Conservation (phyloP, 805 yeast genomes). For the Candida ovalis region DNA sequence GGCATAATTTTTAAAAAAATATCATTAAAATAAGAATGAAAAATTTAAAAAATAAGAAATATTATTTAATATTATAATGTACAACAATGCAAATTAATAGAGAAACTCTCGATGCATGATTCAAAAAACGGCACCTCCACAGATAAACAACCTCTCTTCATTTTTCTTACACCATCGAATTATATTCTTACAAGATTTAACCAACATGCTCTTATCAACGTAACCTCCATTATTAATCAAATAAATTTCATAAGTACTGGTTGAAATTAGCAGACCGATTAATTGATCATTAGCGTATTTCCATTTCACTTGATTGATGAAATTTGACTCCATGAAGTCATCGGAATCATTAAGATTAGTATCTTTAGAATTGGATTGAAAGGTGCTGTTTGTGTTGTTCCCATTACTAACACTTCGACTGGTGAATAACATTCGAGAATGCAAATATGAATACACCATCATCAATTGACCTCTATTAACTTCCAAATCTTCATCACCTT, state of each 20-base stretch:
- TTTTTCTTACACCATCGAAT: constrained; percentile 74
- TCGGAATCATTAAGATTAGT: no score
- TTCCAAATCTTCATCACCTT: constrained; percentile 15
- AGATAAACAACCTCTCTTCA: constrained; percentile 66
- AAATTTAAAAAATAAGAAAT: no score
- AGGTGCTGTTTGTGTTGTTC: neutral
- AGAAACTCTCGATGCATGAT: neutral
- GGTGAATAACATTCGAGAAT: constrained; percentile 17
- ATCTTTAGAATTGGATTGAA: no score
- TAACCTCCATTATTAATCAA: constrained; percentile 53
- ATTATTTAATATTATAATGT: no score
- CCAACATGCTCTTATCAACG: constrained; percentile 52
- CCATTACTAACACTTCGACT: constrained; percentile 2
- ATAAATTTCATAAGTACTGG: constrained; percentile 54
- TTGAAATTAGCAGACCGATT: constrained; percentile 26
- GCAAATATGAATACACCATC: constrained; percentile 27
- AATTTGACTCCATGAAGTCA: constrained; percentile 17
- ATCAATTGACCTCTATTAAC: constrained; percentile 23
- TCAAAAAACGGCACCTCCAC: constrained; percentile 66
- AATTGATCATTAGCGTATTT: constrained; percentile 20
- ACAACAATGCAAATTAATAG: no score
- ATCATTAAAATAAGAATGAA: no score
- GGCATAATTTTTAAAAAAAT: no score
- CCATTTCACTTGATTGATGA: constrained; percentile 26
- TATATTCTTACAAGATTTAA: constrained; percentile 58